A percentile compares a stretch with the other conserved stretches of the same genome.
Conservation (phyloP, 192 early-diverging fungal species). For the Spizellomyces punctatus region DNA sequence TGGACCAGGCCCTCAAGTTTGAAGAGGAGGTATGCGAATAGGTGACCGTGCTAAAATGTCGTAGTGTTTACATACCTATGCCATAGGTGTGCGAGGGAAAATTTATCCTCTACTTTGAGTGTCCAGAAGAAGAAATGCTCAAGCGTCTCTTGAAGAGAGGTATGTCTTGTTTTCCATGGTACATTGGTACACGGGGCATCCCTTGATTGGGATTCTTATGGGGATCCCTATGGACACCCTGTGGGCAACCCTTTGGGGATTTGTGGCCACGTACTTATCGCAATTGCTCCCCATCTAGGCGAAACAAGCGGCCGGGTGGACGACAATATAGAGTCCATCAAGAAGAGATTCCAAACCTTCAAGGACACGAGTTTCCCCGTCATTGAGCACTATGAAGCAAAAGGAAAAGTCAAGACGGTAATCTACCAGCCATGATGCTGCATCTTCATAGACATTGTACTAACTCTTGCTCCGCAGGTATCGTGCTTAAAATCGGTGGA, state of each 20-base stretch:
- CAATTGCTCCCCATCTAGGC: slow-evolving; percentile 41
- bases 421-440: slow-evolving; percentile 6
- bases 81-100: slow-evolving; percentile 66
- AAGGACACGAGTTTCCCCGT: slow-evolving; percentile 88
- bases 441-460: slow-evolving; percentile 57
- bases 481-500: slow-evolving; percentile 35
- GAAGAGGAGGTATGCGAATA: slow-evolving; percentile 78
- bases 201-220: no score
- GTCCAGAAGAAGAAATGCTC: slow-evolving; percentile 91
- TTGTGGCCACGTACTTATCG: no score
- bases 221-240: no score
- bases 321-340: slow-evolving; percentile 95
- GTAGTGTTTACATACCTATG: background rate
- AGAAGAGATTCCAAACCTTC: slow-evolving; percentile 90
- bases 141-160: slow-evolving; percentile 88
- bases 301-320: slow-evolving; percentile 92
- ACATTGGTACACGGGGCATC: background rate
- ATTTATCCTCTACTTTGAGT: slow-evolving; percentile 90
- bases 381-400: slow-evolving; percentile 76
- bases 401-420: slow-evolving; percentile 80
- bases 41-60: background rate
- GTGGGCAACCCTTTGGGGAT: no score
- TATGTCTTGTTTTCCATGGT: slow-evolving; percentile 8
- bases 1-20: slow-evolving; percentile 93
- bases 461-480: slow-evolving; percentile 32